Percentiles rank a stretch among this genome's conserved stretches.
Conservation (phyloP, 176 grass and related monocot species). For the Phoenix dactylifera region DNA sequence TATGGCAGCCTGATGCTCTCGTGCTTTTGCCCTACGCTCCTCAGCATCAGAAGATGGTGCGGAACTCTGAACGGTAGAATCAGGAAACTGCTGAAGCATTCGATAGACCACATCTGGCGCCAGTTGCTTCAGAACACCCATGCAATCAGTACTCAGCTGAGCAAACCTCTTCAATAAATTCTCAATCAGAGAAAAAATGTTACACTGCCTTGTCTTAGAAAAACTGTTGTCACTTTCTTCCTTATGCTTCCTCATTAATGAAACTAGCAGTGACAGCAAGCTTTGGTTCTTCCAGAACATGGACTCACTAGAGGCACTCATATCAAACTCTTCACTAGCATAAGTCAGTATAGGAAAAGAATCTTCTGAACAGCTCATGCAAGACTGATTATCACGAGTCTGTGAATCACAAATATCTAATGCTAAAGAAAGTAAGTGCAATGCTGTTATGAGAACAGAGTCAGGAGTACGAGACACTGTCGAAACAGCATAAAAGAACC, state of each 20-base stretch:
- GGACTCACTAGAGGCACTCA: slow-evolving; percentile 9
- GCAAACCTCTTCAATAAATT: slow-evolving; percentile 79
- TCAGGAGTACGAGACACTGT: slow-evolving; percentile 62
- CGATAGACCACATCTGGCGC: slow-evolving; percentile 46
- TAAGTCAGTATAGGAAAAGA: slow-evolving; percentile 50
- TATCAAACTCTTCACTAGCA: slow-evolving; percentile 51
- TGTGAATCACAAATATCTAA: slow-evolving; percentile 78
- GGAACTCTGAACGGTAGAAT: slow-evolving; percentile 20
- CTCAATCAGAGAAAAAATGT: slow-evolving; percentile 78
- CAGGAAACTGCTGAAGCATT: slow-evolving; percentile 14
- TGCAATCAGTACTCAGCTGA: slow-evolving; percentile 53
- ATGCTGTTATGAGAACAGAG: slow-evolving; percentile 71
- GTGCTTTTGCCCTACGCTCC: slow-evolving; percentile 75
- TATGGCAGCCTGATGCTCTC: slow-evolving; percentile 81
- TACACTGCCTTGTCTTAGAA: slow-evolving; percentile 70
- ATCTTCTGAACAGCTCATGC: slow-evolving; percentile 40
- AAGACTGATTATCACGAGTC: slow-evolving; percentile 46
- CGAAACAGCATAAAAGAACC: slow-evolving; percentile 70
- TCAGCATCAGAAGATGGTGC: slow-evolving; percentile 48
- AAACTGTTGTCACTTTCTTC: slow-evolving; percentile 58
- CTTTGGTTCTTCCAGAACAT: slow-evolving; percentile 52
- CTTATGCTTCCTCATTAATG: slow-evolving; percentile 72
- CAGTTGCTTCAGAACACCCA: slow-evolving; percentile 50
- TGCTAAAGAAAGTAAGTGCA: slow-evolving; percentile 77
- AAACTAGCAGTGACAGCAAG: slow-evolving; percentile 62